A percentile compares a stretch with the other conserved stretches of the same genome.
These are phyloP conservation scores for Nothophaeocryptopus gaeumannii DNA, from an alignment of 2,329 filamentous ascomycete genomes.

Conservation along the genomic window DNA sequence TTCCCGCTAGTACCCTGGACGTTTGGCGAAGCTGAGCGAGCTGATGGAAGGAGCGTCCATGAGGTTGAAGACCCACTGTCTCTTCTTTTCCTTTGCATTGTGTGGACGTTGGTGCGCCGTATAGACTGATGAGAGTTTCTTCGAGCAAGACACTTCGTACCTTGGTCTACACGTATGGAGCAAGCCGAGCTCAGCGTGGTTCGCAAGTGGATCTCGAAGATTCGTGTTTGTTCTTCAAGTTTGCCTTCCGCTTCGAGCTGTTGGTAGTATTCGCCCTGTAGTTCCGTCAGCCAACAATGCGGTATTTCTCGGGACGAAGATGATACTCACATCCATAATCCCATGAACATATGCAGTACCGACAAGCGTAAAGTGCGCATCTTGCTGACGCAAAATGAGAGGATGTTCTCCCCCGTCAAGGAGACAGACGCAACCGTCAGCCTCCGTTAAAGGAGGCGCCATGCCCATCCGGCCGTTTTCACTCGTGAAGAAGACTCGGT, in stretches of 20 bases:
- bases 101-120: no score
- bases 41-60: no score
- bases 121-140: no score
- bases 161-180: no score
- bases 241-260: not conserved
- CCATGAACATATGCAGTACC: conserved; percentile 7
- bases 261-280: conserved; percentile 3
- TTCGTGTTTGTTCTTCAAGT: conserved; percentile 1
- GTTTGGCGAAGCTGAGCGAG: no score
- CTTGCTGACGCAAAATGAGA: not conserved
- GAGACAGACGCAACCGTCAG: conserved; percentile 1
- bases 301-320: not conserved
- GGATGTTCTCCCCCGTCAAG: not conserved
- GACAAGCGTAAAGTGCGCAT: not conserved
- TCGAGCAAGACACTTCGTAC: no score
- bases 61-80: no score
- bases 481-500: conserved; percentile 3
- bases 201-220: conserved; percentile 4
- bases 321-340: conserved; percentile 10
- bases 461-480: not conserved
- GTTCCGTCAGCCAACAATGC: not conserved
- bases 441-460: not conserved
- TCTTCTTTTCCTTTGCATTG: no score
- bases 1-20: no score
- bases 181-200: no score